Evolutionary conservation across 345 rosid species (phyloP), one percentile per base, ranked within the genome.

Genomic region (Gossypium turneri): DNA sequence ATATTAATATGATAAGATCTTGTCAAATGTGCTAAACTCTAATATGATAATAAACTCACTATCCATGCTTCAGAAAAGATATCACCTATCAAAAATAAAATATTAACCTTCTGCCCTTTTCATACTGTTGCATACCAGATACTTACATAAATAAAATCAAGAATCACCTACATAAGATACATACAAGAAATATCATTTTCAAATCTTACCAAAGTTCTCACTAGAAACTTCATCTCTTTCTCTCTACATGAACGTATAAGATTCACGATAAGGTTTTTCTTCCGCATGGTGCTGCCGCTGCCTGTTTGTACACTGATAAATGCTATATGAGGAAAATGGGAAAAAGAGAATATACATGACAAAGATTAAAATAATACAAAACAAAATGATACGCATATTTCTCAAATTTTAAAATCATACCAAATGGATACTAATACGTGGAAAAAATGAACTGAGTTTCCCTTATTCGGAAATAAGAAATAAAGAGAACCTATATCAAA

Each of bases 171-270:
- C 19, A 19, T 47, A 27, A 48, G 13, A 29, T 29, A 9, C 51
- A 4, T 41, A 20, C 27, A n/a, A 50, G 6, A 22, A 51, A 22
- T 48, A 73, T 24, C 43, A 58, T 55, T 15, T n/a, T 20, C 41
- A 67, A 76, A 57, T 73, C 84, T 82, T 80, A 94, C 96, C 94
- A 89, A 81, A 80, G 94, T 94, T 86, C 98, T 88, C 41, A 94
- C 93, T 9, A 92, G 79, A 86, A 90, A 92, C 80, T 92, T 94
- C 79, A 92, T 88, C 87, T 94, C 97, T 84, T 88, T 90, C 82
- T 89, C 97, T 84, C 89, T 88, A 82, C 96, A 94, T 65, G 91
- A 87, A 22, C 88, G 85, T 92, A 94, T 81, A 79, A 94, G 92
- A 81, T 84, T 89, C 84, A 94, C 82, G 43, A 92, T 92, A 27